Evolutionary conservation across 306 rosid genomes (phyloP), one percentile per base, ranked within the genome.

Genomic region (Hippophae tibetana): DNA sequence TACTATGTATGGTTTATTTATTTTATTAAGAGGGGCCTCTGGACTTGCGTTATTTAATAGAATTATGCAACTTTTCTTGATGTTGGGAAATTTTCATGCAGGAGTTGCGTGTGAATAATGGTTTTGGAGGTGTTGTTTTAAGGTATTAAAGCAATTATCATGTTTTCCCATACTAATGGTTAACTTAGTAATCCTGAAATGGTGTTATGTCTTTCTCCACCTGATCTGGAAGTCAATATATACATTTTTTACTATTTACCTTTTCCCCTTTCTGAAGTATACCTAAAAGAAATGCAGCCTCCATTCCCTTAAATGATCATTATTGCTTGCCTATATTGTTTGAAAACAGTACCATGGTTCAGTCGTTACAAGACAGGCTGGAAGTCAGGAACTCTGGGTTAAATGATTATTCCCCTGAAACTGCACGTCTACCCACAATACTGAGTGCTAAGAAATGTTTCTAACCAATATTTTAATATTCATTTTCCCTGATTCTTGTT

Each of bases 91-190:
- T 42, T 54, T 69, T 67, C 64, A 14, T 87, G 80, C 96, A 92
- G 96, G 98, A 87, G 73, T 82, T 92, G 71, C 96, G 96, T 23
- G 86, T 92, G 61, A 92, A 54, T 74, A 85, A 69, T 78, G 98
- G 98, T 53, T 92, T 92, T 76, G 98, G 96, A 60, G 96, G 95
- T 64, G 66, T 92, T 76, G 86, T 78, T 65, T 74, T 92, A 75
- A 92, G 96, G 98, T 87, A 83, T 42, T 46, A 7, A 56, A 60
- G 26, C 58, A 40, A 60, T 48, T 42, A 45, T 60, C 56, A 44
- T 46, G 65, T 43, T 61, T 64, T 42, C 10, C 42, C 6, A 61
- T 43, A 27, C 65, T 45, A 42, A 18, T 66, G 49, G 23, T 49
- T 55, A 57, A 45, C 47, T 53, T 61, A 25, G 49, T 47, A 26